These are phyloP conservation scores for Filosporella fistucella DNA, from an alignment of 495 filamentous ascomycete species.

Conservation along the genomic window DNA sequence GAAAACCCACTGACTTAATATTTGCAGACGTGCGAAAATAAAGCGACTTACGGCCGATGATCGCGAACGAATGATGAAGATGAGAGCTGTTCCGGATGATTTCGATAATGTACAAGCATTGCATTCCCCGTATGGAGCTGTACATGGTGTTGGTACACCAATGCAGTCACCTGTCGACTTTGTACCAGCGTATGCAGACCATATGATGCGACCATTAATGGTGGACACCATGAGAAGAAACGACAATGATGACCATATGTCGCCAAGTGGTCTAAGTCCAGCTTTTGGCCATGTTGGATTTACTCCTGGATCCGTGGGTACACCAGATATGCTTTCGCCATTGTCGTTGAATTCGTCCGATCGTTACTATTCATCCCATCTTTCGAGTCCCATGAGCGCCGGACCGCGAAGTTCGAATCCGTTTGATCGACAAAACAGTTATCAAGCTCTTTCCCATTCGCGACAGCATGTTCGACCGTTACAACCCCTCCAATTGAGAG, in stretches of 20 bases:
- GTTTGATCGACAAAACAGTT: constrained; percentile 45
- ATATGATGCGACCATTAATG: constrained; percentile 54
- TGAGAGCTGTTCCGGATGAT: constrained; percentile 83
- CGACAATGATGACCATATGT: constrained; percentile 53
- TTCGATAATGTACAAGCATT: constrained; percentile 91
- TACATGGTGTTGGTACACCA: constrained; percentile 49
- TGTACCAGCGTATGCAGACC: constrained; percentile 42
- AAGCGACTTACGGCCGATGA: constrained; percentile 93
- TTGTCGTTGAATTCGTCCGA: constrained; percentile 46
- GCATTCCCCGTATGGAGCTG: constrained; percentile 64
- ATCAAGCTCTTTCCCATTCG: constrained; percentile 40
- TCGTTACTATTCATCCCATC: constrained; percentile 46
- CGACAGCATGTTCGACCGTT: constrained; percentile 39
- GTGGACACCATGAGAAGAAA: constrained; percentile 53
- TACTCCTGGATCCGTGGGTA: constrained; percentile 40
- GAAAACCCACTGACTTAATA: background rate
- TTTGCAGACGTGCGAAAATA: constrained; percentile 79
- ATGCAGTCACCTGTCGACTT: constrained; percentile 54
- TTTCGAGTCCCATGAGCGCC: constrained; percentile 40
- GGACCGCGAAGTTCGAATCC: constrained; percentile 49
- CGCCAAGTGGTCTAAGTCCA: constrained; percentile 56
- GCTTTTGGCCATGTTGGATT: constrained; percentile 60
- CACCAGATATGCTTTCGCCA: constrained; percentile 48
- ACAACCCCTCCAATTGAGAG: constrained; percentile 55
- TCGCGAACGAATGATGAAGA: constrained; percentile 90